Evolutionary conservation across 2,329 filamentous ascomycete species (phyloP).

Genomic region (Penicillium brasilianum): DNA sequence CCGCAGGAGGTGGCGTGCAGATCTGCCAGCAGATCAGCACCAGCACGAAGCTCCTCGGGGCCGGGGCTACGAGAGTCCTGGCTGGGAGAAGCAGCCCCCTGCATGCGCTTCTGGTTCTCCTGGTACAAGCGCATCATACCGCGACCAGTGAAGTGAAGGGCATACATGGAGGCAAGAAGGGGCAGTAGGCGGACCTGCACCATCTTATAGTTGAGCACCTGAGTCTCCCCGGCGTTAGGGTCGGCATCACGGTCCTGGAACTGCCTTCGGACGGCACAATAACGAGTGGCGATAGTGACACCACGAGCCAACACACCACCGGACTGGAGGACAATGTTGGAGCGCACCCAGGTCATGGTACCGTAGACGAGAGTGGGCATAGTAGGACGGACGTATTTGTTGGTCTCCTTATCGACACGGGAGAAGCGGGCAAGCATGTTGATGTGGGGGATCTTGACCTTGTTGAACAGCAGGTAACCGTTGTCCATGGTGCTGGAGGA

Average conservation of each 20-base stretch:
- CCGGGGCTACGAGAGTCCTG: conserved; percentile 62
- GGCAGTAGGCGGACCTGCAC: conserved; percentile 76
- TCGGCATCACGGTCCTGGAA: conserved; percentile 76
- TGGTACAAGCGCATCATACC: conserved; percentile 76
- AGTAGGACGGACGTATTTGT: conserved; percentile 69
- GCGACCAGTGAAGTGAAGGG: conserved; percentile 78
- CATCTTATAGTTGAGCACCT: conserved; percentile 81
- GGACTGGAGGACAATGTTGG: conserved; percentile 74
- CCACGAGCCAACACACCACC: conserved; percentile 73
- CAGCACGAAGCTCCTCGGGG: conserved; percentile 69
- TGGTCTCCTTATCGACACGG: conserved; percentile 68
- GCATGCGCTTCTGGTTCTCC: conserved; percentile 73
- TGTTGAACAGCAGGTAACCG: conserved; percentile 77
- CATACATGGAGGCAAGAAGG: conserved; percentile 73
- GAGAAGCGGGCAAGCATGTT: conserved; percentile 77
- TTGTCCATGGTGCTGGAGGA: conserved; percentile 72
- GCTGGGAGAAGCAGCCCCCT: conserved; percentile 50
- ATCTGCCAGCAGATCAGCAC: conserved; percentile 72
- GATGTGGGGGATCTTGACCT: conserved; percentile 74
- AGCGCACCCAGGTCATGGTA: conserved; percentile 76
- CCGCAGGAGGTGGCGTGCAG: conserved; percentile 78
- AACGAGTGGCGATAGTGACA: conserved; percentile 77
- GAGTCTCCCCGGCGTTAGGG: conserved; percentile 67
- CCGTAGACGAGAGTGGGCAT: conserved; percentile 73
- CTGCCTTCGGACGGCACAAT: conserved; percentile 74